Evolutionary conservation across 805 yeast species (phyloP), one percentile per base, ranked within the genome.

Genomic region (Suhomyces pyralidae): DNA sequence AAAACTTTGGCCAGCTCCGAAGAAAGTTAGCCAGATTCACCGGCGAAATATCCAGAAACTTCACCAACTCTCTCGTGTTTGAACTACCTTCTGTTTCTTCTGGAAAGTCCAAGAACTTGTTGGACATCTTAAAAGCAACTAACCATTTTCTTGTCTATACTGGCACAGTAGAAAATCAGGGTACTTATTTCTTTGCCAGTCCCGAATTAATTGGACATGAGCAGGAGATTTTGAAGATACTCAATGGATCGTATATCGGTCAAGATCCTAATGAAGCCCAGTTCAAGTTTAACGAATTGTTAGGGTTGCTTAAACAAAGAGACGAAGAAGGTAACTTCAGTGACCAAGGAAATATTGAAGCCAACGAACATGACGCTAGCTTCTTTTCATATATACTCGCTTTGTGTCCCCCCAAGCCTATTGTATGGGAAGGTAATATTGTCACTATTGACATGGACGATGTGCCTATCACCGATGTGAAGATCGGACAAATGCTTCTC

Each of bases 381-480:
- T 71, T 74, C 22, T 66, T 74, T 25, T 88, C 90, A 0, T 90
- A 88, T 57, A 79, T 90, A 12, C 61, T 91, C 25, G 86, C 90
- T 0, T 68, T 92, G 4, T 84, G 89, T 60, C 91, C 96, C 0
- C 79, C 85, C 2, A 89, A 89, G 61, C 96, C 97, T 0, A 80
- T 92, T 68, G 82, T 88, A 47, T 93, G 98, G 98, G 91, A 88
- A 55, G 97, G 97, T 4, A 78, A 81, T 15, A 84, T 87, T 56
- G 78, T 85, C 38, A 80, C 83, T 43, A 65, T 88, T 5, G 75
- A 77, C 12, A 66, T 82, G 12, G 77, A 72, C 9, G 62, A 68
- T 2, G 70, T 80, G 3, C 81, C 84, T 0, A 69, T 79, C 3
- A 74, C 82, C 22, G 85, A 84, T 51, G 72, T 88, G n/a, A 80